Conservation (phyloP, 768 basidiomycete species). For the Sporobolomyces roseus region DNA sequence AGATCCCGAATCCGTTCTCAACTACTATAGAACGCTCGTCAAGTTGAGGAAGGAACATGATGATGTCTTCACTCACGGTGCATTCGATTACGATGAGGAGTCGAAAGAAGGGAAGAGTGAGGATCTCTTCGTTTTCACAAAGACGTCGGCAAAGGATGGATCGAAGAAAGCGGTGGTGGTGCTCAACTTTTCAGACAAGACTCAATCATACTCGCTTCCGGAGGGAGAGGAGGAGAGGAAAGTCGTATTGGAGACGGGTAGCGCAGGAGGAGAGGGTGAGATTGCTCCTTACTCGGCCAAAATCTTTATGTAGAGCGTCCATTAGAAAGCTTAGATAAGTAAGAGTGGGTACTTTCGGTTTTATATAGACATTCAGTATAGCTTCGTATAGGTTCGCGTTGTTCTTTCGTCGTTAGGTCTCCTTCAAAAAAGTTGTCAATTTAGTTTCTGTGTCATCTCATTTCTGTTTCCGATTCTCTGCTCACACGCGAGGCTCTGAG, state of each 20-base stretch:
- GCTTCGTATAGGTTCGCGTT: no score
- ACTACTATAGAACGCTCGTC: constrained; percentile 64
- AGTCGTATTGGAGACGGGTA: not conserved
- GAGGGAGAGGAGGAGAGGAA: constrained; percentile 1
- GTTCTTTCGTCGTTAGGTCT: no score
- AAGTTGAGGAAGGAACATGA: constrained; percentile 57
- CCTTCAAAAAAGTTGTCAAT: no score
- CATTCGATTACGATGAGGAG: constrained; percentile 52
- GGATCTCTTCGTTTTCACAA: constrained; percentile 58
- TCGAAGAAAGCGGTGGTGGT: constrained; percentile 47
- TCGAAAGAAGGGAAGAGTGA: no score
- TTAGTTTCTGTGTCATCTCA: no score
- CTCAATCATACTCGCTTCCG: constrained; percentile 14
- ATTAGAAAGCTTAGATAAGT: no score
- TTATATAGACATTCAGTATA: no score
- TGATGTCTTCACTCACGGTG: constrained; percentile 63
- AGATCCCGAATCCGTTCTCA: constrained; percentile 54
- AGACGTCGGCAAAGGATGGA: constrained; percentile 49
- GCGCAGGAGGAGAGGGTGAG: not conserved
- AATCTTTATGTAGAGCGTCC: constrained; percentile 19
- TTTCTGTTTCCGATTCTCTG: no score
- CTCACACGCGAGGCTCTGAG: no score
- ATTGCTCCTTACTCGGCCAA: constrained; percentile 3
- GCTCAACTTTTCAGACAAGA: constrained; percentile 44
- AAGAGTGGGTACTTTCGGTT: no score